Evolutionary conservation across 495 filamentous ascomycete genomes (phyloP).

Genomic region (Trichoderma reesei): DNA sequence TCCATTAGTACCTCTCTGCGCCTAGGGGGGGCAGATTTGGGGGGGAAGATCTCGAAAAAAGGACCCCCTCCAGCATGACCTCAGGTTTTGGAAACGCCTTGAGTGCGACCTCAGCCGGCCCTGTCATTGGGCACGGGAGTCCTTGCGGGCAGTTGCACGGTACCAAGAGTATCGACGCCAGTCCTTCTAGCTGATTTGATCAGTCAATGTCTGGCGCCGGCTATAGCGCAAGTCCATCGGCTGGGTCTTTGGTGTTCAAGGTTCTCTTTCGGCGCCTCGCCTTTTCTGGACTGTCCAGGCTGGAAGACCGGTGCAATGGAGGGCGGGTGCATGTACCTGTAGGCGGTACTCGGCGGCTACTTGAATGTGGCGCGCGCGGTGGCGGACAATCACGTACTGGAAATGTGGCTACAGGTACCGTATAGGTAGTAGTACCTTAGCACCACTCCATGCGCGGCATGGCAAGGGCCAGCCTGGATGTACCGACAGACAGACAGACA

Average conservation of each 20-base stretch:
- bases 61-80: not conserved
- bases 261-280: constrained; percentile 3
- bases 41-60: not conserved
- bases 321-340: no score
- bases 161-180: no score
- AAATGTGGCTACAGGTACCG: not conserved
- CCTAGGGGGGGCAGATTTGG: constrained; percentile 3
- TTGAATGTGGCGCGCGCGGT: not conserved
- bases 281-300: constrained; percentile 3
- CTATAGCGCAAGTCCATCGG: constrained; percentile 6
- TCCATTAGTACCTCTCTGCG: not conserved
- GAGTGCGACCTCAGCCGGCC: not conserved
- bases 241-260: no score
- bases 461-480: constrained; percentile 4
- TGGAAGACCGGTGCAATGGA: not conserved
- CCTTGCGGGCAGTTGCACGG: no score
- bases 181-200: no score
- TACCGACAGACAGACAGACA: constrained; percentile 9
- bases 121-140: no score
- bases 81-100: not conserved
- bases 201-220: not conserved
- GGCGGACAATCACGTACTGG: not conserved
- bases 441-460: constrained; percentile 7
- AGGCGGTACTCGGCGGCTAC: not conserved
- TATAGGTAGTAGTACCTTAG: no score